Evolutionary conservation across 2,329 filamentous ascomycete genomes (phyloP).

Genomic region (Boeremia exigua): DNA sequence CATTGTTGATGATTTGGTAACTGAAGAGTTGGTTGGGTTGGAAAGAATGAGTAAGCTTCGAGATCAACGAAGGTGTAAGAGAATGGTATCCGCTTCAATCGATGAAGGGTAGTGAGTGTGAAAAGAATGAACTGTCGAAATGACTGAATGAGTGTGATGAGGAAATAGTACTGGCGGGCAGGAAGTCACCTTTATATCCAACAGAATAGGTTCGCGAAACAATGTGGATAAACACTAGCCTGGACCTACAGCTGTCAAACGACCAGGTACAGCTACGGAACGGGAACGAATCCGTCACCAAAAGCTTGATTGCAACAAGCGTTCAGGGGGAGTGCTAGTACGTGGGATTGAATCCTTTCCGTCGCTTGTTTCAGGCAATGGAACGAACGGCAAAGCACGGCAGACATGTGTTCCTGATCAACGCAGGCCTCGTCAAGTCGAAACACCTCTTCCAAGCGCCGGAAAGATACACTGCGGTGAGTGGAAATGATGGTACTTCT

Average conservation of each 20-base stretch:
- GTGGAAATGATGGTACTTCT: background rate
- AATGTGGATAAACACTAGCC: conserved; percentile 6
- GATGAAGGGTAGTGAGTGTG: conserved; percentile 30
- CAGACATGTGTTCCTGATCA: conserved; percentile 22
- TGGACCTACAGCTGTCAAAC: conserved; percentile 19
- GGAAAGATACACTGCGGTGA: conserved; percentile 1
- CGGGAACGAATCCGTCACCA: conserved; percentile 15
- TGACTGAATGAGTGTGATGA: conserved; percentile 31
- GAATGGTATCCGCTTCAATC: conserved; percentile 38
- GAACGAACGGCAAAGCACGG: conserved; percentile 11
- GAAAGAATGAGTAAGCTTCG: conserved; percentile 28
- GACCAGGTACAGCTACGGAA: conserved; percentile 13
- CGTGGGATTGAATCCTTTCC: conserved; percentile 9
- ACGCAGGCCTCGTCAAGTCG: conserved; percentile 24
- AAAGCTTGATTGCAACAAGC: conserved; percentile 21
- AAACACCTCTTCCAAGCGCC: conserved; percentile 18
- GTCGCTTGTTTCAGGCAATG: conserved; percentile 21
- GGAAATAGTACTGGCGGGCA: conserved; percentile 1
- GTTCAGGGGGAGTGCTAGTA: background rate
- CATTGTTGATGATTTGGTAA: conserved; percentile 27
- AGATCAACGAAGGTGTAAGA: conserved; percentile 35
- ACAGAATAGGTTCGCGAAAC: conserved; percentile 10
- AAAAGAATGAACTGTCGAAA: conserved; percentile 35
- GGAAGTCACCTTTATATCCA: conserved; percentile 23
- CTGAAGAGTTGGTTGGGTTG: conserved; percentile 8